Percentiles rank a stretch among this genome's conserved stretches.
Evolutionary conservation across 257 asterid genomes (phyloP).

Genomic region (Fraxinus quadrangulata): DNA sequence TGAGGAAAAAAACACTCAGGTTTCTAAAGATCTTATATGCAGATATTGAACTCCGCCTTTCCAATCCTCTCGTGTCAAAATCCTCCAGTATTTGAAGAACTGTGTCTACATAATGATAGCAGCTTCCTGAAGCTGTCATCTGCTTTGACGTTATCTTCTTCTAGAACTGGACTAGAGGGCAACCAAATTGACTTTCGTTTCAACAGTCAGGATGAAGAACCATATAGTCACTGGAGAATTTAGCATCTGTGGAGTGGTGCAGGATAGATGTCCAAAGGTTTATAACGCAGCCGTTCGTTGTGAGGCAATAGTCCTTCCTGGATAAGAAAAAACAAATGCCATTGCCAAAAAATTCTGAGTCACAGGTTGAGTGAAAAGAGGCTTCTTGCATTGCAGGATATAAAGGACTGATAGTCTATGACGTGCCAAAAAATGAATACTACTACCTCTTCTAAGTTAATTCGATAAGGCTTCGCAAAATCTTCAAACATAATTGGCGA

Average conservation of each 20-base stretch:
- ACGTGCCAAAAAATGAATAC: conserved; percentile 8
- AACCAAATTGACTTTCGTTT: not conserved
- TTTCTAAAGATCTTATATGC: not conserved
- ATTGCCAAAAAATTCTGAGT: not conserved
- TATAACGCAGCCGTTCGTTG: conserved; percentile 59
- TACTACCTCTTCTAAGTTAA: conserved; percentile 71
- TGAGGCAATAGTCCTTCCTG: conserved; percentile 90
- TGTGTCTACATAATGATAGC: not conserved
- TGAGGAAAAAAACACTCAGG: not conserved
- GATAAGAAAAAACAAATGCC: not conserved
- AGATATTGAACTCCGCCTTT: not conserved
- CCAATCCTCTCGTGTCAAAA: not conserved
- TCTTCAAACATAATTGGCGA: conserved; percentile 88
- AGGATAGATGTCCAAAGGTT: conserved; percentile 84
- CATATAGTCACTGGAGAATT: conserved; percentile 13
- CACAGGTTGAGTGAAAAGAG: not conserved
- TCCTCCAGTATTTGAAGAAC: not conserved
- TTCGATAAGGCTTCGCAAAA: conserved; percentile 81
- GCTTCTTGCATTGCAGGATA: not conserved
- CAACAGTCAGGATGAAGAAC: conserved; percentile 5
- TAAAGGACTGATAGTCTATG: not conserved
- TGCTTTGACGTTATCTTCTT: not conserved
- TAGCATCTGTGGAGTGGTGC: conserved; percentile 87
- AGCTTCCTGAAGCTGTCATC: not conserved
- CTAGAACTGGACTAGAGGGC: not conserved